Base-by-base conservation (phyloP, 2,329 filamentous ascomycete genomes). In the Botrytis elliptica region DNA sequence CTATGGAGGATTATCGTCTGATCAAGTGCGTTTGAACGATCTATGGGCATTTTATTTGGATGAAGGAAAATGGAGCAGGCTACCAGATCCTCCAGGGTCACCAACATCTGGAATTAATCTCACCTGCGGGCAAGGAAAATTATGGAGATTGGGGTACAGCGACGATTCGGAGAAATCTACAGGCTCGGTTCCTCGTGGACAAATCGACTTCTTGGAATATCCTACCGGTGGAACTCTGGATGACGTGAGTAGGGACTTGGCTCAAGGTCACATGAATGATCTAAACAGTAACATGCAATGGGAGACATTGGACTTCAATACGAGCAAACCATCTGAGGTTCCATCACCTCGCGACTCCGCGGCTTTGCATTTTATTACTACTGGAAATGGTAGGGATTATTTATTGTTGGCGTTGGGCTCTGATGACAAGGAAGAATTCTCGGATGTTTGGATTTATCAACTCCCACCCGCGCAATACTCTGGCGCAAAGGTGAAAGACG, bases 31-130 rank as follows among this genome's bases (percentile, higher is more conserved):
- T 40, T 29, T 63, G 16, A 49, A 60, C 38, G 69, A 64, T 40
- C 22, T 64, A 6, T 71, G 69, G 69, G 69, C 33, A n/a, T 71
- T 71, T 25, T 71, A 71, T 42, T 29, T 71, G 42, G 69, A 52
- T 14, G 57, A 71, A 64, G 57, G 69, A 14, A 71, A 71, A 16
- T 71, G 69, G 57, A 49, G 29, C 16, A 71, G 57, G 16, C 69
- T 71, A 2, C 69, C 69, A 38, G 69, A 71, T 64, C 40, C 69
- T n/a, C 69, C 57, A 46, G 40, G 55, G 22, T 10, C 16, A 38
- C 57, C 69, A 6, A 64, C 29, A 36, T 3, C 22, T 40, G 25
- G 42, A n/a, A 20, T 42, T 18, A 64, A 42, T 40, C 22, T 71
- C 38, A 40, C 33, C 16, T 71, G 69, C 63, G 57, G 69, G 22